Conservation (phyloP, 345 rosid genomes). For the Eucalyptus polyanthemos region DNA sequence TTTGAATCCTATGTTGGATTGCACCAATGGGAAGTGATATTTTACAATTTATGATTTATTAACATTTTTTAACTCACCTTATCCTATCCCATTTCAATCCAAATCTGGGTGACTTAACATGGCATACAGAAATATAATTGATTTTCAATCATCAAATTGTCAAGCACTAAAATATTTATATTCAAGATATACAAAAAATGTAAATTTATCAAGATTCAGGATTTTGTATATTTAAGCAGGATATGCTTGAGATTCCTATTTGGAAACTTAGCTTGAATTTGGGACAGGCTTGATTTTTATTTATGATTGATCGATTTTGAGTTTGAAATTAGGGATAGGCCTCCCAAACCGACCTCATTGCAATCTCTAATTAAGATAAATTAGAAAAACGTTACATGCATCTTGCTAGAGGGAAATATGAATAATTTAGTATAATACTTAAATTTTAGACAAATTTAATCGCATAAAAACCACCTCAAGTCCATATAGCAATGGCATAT, state of each 20-base stretch:
- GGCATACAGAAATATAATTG: background rate
- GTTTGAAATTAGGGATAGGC: background rate
- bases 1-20: no score
- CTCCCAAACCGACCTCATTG: background rate
- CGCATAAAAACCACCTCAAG: background rate
- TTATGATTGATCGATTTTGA: background rate
- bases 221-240: background rate
- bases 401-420: background rate
- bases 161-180: background rate
- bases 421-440: background rate
- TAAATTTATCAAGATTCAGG: background rate
- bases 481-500: background rate
- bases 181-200: background rate
- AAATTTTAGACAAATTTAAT: background rate
- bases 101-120: no score
- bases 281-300: no score
- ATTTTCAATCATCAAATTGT: background rate
- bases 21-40: no score
- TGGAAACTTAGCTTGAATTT: background rate
- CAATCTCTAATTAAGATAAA: background rate
- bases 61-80: rapidly evolving
- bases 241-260: background rate
- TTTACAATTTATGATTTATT: no score
- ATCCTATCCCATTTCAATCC: no score
- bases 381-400: background rate